Conservation (phyloP, 768 basidiomycete species). For the Collybia nuda region DNA sequence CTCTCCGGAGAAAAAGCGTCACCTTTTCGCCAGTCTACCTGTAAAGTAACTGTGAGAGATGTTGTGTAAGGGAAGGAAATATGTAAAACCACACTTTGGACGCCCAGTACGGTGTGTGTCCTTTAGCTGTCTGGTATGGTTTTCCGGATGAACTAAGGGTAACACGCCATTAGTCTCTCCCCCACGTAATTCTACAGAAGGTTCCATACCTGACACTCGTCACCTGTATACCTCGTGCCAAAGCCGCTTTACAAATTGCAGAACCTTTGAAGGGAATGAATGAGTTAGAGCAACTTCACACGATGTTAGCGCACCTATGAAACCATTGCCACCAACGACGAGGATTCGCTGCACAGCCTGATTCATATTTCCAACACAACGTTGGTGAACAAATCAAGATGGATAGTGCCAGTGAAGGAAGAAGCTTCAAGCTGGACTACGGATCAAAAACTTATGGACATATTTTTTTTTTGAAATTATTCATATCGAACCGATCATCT, state of each 20-base stretch:
- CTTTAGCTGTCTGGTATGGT: constrained; percentile 86
- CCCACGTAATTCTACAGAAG: background rate
- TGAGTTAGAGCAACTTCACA: constrained; percentile 1
- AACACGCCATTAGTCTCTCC: background rate
- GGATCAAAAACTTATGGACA: no score
- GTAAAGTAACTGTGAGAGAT: constrained; percentile 9
- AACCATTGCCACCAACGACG: constrained; percentile 99
- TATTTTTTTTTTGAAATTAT: no score
- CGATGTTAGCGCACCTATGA: constrained; percentile 62
- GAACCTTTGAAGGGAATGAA: constrained; percentile 59
- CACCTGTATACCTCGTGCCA: constrained; percentile 82
- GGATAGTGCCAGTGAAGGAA: no score
- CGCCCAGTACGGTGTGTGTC: constrained; percentile 87
- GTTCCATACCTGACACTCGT: constrained; percentile 77
- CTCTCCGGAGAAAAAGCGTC: constrained; percentile 78
- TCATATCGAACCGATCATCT: no score
- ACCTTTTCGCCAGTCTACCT: constrained; percentile 89
- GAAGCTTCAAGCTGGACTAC: no score
- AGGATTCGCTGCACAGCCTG: constrained; percentile 59
- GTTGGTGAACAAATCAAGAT: no score
- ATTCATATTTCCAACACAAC: constrained; percentile 20
- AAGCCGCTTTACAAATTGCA: constrained; percentile 86
- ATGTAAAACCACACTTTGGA: constrained; percentile 51
- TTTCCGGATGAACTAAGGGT: constrained; percentile 73
- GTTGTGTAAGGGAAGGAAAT: constrained; percentile 7